Base-by-base conservation (phyloP, 2,329 filamentous ascomycete genomes). In the Penicillium sp. region DNA sequence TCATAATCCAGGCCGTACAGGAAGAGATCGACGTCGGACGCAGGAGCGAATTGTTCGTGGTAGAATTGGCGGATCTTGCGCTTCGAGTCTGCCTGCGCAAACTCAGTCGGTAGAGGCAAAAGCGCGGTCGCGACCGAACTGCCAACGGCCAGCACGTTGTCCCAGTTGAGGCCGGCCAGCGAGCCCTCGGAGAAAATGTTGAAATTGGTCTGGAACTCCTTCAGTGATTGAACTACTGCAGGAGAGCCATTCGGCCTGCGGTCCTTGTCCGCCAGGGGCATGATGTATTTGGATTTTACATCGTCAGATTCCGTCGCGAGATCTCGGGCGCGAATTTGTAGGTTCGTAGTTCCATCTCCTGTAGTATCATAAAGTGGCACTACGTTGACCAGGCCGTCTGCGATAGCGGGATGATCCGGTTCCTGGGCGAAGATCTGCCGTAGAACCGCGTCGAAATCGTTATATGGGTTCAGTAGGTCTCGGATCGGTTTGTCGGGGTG, bases 21-120 rank as follows among this genome's bases (percentile, higher is more conserved):
- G 73, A 96, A 96, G 2, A 96, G 83, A 73, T 96, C 92, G 8
- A 96, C 90, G 74, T 96, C 92, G 4, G 91, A 94, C 1, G 92
- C 91, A 0, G 92, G 92, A 13, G 90, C 91, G 65, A 94, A 86
- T 63, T 88, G 87, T 70, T 93, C 87, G 70, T 96, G 92, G 67
- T 94, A 96, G 74, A 92, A 96, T 77, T 89, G 81, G 73, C 89
- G 81, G 72, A 82, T 31, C 74, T 77, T 81, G 57, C 85, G 83
- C 79, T 91, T 91, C 50, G 87, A 89, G 35, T 80, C 77, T 53
- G 82, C 84, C 75, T 88, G 35, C 13, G 35, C 35, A 15, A 41
- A 87, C 64, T 87, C 77, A 3, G 84, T 77, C 7, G 89, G 89
- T 5, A 92, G 86, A 0, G 91, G 90, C 15, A 96, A 78, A 38